Conservation (phyloP, 768 basidiomycete genomes). For the Dioszegia aurantiaca region DNA sequence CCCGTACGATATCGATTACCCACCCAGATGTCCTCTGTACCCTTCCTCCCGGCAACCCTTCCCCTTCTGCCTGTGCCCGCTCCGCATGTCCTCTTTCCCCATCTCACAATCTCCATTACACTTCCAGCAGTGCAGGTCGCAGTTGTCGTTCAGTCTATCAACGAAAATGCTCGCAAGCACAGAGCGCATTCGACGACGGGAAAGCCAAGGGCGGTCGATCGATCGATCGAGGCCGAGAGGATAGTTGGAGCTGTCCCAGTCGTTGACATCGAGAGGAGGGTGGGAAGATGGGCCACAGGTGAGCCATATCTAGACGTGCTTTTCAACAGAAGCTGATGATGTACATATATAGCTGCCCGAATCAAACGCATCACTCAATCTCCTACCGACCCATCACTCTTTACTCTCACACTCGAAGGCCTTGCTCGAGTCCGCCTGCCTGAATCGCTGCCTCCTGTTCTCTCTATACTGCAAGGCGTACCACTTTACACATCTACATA, state of each 20-base stretch:
- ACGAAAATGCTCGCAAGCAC: constrained; percentile 61
- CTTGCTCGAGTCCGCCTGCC: constrained; percentile 42
- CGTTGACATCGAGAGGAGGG: constrained; percentile 39
- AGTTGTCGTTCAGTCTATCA: constrained; percentile 64
- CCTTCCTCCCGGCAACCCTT: constrained; percentile 55
- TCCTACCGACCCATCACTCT: constrained; percentile 20
- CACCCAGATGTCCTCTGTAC: constrained; percentile 21
- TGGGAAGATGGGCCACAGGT: constrained; percentile 44
- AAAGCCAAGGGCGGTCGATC: neutral
- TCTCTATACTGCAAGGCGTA: constrained; percentile 33
- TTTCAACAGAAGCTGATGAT: neutral
- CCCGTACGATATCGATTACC: too few relatives aligned
- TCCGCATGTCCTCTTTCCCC: constrained; percentile 73
- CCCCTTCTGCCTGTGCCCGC: constrained; percentile 68
- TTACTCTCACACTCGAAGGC: constrained; percentile 29
- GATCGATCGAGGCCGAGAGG: constrained; percentile 13
- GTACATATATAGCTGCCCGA: constrained; percentile 26
- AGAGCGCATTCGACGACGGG: constrained; percentile 15
- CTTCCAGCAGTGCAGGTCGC: constrained; percentile 61
- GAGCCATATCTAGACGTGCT: constrained; percentile 17
- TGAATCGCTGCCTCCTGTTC: constrained; percentile 39
- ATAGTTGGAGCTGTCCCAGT: constrained; percentile 39
- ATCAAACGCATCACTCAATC: constrained; percentile 31
- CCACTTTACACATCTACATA: constrained; percentile 70
- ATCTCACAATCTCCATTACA: constrained; percentile 66